Percentiles rank a stretch among this genome's conserved stretches.
Conservation (phyloP, 257 asterid species). For the Solanum sejunctum region DNA sequence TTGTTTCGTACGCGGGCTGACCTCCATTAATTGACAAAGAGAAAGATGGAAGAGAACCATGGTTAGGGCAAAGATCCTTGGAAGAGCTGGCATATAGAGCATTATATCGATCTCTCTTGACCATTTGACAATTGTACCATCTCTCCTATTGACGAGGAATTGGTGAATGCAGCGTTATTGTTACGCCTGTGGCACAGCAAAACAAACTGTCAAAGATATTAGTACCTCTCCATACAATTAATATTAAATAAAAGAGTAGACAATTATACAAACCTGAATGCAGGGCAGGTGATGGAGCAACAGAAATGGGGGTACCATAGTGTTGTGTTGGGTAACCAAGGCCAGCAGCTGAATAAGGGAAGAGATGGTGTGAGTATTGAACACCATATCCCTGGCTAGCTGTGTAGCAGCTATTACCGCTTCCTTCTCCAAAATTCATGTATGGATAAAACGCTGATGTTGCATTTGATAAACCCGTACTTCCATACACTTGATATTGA, state of each 20-base stretch:
- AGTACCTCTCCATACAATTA: slow-evolving; percentile 17
- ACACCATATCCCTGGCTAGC: slow-evolving; percentile 47
- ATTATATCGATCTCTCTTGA: slow-evolving; percentile 16
- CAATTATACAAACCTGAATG: slow-evolving; percentile 59
- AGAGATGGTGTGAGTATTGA: slow-evolving; percentile 75
- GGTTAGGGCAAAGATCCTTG: slow-evolving; percentile 78
- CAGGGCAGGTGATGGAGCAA: slow-evolving; percentile 60
- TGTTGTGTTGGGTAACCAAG: slow-evolving; percentile 45
- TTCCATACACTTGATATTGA: slow-evolving; percentile 60
- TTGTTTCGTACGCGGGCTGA: slow-evolving; percentile 29
- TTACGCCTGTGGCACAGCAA: slow-evolving; percentile 98
- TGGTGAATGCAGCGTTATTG: slow-evolving; percentile 48
- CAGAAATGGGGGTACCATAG: slow-evolving; percentile 71
- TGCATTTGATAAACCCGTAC: slow-evolving; percentile 39
- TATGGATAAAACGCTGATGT: slow-evolving; percentile 64
- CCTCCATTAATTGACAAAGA: slow-evolving; percentile 10
- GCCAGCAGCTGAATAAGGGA: slow-evolving; percentile 52
- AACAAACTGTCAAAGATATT: slow-evolving; percentile 80
- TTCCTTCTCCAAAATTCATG: slow-evolving; percentile 56
- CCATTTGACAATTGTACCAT: neutral
- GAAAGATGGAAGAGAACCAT: slow-evolving; percentile 49
- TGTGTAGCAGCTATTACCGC: slow-evolving; percentile 33
- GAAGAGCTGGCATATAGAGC: neutral
- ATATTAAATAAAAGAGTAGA: neutral
- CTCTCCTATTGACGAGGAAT: slow-evolving; percentile 59